Evolutionary conservation across 2,329 filamentous ascomycete species (phyloP).

Genomic region (Sporothrix curviconia): DNA sequence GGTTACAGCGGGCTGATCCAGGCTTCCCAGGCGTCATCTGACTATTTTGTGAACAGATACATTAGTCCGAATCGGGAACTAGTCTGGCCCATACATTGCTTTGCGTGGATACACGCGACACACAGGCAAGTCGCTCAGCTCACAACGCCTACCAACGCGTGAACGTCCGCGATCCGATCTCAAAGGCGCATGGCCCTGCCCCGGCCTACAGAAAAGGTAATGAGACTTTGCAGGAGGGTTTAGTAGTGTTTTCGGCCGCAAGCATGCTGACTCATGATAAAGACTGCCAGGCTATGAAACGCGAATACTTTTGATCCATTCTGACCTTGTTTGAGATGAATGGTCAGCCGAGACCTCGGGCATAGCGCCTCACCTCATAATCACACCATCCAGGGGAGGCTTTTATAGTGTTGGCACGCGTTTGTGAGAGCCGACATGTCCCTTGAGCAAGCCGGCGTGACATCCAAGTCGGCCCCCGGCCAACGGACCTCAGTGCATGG

Average conservation of each 20-base stretch:
- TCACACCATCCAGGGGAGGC: neutral
- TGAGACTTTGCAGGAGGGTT: neutral
- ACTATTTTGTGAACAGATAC: too few relatives aligned
- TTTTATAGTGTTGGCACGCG: neutral
- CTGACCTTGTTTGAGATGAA: neutral
- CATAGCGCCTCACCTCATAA: neutral
- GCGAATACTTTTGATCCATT: neutral
- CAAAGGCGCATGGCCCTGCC: neutral
- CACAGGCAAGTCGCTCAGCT: neutral
- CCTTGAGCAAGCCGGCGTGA: neutral
- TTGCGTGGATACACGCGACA: constrained; percentile 1
- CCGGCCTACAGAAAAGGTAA: neutral
- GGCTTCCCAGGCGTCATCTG: too few relatives aligned
- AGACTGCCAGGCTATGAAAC: neutral
- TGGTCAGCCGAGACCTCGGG: neutral
- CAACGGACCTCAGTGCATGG: neutral
- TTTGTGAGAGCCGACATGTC: neutral
- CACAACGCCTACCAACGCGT: neutral
- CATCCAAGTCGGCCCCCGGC: neutral
- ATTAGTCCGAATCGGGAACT: neutral
- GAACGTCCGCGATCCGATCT: neutral
- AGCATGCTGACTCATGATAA: neutral
- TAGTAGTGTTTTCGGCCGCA: neutral
- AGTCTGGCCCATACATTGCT: neutral
- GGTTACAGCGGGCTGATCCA: neutral